phyloP scores from a whole-genome alignment of 1,284 basidiomycete genomes.

The Pseudozyma sp. region DNA sequence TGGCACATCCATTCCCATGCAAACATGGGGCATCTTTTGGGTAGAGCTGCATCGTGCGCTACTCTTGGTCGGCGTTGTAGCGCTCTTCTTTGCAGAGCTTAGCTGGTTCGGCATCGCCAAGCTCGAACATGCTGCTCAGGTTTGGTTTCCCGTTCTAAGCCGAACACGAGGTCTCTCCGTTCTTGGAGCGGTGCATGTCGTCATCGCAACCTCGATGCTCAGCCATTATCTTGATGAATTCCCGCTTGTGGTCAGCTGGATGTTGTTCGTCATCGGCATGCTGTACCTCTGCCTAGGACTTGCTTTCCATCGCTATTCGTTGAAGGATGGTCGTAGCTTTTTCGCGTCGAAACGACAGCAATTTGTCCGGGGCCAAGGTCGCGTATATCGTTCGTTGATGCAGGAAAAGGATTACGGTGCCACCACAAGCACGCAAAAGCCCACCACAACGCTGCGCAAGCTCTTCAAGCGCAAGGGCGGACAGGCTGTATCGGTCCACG shows the following conservation, averaged over 20 bases:
- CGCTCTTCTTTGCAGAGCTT: conserved; percentile 40
- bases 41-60: conserved; percentile 48
- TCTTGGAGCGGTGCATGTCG: conserved; percentile 48
- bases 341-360: conserved; percentile 12
- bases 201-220: conserved; percentile 38
- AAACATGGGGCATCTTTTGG: conserved; percentile 62
- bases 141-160: conserved; percentile 49
- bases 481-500: conserved; percentile 30
- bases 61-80: conserved; percentile 26
- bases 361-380: conserved; percentile 7
- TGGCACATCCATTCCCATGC: conserved; percentile 54
- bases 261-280: conserved; percentile 49
- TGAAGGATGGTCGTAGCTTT: conserved; percentile 33
- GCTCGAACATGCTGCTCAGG: conserved; percentile 20
- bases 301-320: conserved; percentile 11
- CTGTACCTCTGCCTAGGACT: conserved; percentile 30
- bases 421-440: conserved; percentile 6
- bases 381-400: conserved; percentile 8
- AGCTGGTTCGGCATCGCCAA: conserved; percentile 37
- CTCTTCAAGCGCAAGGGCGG: conserved; percentile 20
- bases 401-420: conserved; percentile 12
- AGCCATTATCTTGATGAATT: conserved; percentile 48
- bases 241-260: conserved; percentile 51
- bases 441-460: not conserved
- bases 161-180: conserved; percentile 33